Percentiles rank a stretch among this genome's conserved stretches.
Conservation (phyloP, 306 rosid genomes). For the Casuarina cunninghamiana region DNA sequence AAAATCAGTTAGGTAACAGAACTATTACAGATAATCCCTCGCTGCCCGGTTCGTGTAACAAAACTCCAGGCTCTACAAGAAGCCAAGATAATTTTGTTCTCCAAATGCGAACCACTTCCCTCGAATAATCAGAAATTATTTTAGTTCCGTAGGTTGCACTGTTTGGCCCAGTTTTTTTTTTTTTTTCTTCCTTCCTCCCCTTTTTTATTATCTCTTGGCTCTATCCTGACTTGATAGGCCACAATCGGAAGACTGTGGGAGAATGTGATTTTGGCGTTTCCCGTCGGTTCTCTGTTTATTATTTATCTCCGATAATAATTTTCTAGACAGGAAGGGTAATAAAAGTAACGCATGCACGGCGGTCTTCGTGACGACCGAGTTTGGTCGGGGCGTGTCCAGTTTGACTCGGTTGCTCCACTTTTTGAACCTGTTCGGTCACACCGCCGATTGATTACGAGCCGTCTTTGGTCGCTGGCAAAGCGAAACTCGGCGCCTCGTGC, state of each 20-base stretch:
- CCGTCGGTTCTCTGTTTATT: not conserved
- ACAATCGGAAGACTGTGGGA: conserved; percentile 11
- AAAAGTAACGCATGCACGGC: not conserved
- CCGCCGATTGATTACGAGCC: too few relatives aligned
- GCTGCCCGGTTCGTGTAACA: conserved; percentile 5
- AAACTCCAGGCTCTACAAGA: conserved; percentile 35
- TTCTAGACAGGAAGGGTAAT: not conserved
- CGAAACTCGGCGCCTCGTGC: conserved; percentile 28
- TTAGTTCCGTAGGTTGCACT: not conserved
- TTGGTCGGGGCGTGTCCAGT: not conserved
- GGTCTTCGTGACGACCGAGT: not conserved
- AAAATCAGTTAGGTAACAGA: not conserved
- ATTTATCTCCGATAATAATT: not conserved
- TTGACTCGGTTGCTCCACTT: not conserved
- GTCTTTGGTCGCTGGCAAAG: not conserved
- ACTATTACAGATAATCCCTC: not conserved
- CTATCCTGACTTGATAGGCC: conserved; percentile 43
- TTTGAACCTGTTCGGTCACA: not conserved
- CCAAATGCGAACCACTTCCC: conserved; percentile 23
- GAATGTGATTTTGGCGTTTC: not conserved
- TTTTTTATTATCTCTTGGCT: conserved; percentile 19
- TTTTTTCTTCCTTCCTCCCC: not conserved
- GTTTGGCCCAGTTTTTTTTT: not conserved
- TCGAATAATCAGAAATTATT: not conserved
- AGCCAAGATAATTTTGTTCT: conserved; percentile 18